Percentiles rank a stretch among this genome's conserved stretches.
Conservation (phyloP, 2,329 filamentous ascomycete species). For the Fusarium sp. region DNA sequence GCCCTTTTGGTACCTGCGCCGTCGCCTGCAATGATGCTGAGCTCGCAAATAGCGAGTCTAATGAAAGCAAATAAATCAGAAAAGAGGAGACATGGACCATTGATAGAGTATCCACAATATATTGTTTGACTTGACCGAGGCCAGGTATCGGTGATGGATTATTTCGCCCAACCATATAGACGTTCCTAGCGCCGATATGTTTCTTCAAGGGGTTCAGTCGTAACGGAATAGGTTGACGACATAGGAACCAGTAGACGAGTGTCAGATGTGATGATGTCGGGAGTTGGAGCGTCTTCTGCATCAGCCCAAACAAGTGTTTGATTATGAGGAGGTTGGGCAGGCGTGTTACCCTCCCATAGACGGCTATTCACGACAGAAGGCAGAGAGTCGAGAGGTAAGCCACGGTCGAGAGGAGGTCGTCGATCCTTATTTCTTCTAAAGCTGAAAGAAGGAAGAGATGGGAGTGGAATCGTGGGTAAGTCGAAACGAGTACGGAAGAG, state of each 20-base stretch:
- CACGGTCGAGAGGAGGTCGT: background rate
- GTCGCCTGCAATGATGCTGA: constrained; percentile 37
- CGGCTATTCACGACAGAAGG: constrained; percentile 23
- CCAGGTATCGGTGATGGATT: background rate
- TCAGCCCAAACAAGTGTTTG: constrained; percentile 50
- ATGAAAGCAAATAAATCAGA: constrained; percentile 18
- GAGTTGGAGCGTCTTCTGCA: constrained; percentile 25
- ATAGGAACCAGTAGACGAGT: constrained; percentile 16
- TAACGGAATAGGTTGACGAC: constrained; percentile 36
- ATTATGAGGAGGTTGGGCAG: constrained; percentile 27
- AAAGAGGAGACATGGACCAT: background rate
- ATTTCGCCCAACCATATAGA: constrained; percentile 34
- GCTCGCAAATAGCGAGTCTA: constrained; percentile 5
- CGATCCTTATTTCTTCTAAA: constrained; percentile 25
- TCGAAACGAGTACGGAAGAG: constrained; percentile 52
- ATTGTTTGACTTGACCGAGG: background rate
- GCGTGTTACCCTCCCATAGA: constrained; percentile 26
- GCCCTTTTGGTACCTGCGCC: constrained; percentile 27
- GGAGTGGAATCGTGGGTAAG: constrained; percentile 41
- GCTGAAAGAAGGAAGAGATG: constrained; percentile 36
- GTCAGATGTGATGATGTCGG: constrained; percentile 12
- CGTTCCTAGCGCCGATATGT: constrained; percentile 42
- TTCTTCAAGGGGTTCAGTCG: constrained; percentile 47
- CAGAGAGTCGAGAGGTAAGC: constrained; percentile 30
- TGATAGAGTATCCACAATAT: too few relatives aligned